Base-by-base conservation (phyloP, 768 basidiomycete genomes). In the Lentinula sp. region DNA sequence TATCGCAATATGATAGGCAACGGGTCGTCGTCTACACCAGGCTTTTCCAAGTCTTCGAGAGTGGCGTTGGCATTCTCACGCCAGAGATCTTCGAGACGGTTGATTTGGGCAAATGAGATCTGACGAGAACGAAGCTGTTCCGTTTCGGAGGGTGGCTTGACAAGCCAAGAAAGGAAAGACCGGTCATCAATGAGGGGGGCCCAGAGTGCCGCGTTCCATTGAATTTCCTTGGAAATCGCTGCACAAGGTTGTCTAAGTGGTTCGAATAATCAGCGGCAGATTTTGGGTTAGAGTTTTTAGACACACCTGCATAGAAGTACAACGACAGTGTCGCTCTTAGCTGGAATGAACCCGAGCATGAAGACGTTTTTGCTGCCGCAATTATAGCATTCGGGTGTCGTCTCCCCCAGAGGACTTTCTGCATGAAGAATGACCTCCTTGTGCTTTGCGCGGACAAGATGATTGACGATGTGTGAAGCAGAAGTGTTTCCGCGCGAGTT, bases 341-440 rank as follows among this genome's bases (percentile, higher is more conserved):
- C 97, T 2, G 97, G 97, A 68, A 99, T 99, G 69, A 99, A 99
- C 3, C 97, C 97, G 16, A 99, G 84, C 91, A 98, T 95, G 70
- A 99, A 99, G 11, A 98, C 97, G 69, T 99, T 99, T 76, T 97
- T 98, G 78, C 92, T 95, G 15, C 97, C 97, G 70, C 97, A 99
- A 69, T 95, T 95, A 79, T 99, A 99, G 73, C 97, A 99, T 76
- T 99, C 97, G 0, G 97, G 97, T 0, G 93, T 91, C 1, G 97
- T 98, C 75, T 98, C 97, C 1, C 97, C 97, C 3, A 99, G 80
- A 2, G 96, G 93, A 61, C 91, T 90, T 68, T 98, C 96, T 55
- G 91, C 89, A 69, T 99, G 97, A 34, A 99, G 76, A 63, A 96
- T 92, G 63, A 99, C 96, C 70, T 99, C 97, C 77, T 98, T 98